Evolutionary conservation across 192 early-diverging fungal species (phyloP).

Genomic region (Coemansia guatemalensis): DNA sequence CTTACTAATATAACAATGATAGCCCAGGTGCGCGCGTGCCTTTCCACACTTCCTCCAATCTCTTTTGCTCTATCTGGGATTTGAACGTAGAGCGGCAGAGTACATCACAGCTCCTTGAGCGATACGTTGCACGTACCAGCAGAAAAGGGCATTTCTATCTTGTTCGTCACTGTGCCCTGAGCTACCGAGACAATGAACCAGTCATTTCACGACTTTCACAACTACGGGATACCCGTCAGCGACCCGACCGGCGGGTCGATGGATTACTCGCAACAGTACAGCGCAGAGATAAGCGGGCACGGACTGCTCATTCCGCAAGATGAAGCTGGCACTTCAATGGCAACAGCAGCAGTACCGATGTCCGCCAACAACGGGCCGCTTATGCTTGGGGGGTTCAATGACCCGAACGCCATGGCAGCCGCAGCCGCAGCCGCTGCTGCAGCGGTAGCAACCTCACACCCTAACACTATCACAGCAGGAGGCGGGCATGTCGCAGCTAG

Average conservation of each 20-base stretch:
- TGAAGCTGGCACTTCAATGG: slow-evolving; percentile 25
- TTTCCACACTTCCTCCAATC: background rate
- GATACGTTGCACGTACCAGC: background rate
- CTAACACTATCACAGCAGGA: slow-evolving; percentile 7
- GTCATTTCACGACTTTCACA: slow-evolving; percentile 52
- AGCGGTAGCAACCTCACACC: slow-evolving; percentile 21
- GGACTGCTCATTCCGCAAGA: slow-evolving; percentile 46
- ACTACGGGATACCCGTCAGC: slow-evolving; percentile 47
- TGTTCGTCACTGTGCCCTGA: background rate
- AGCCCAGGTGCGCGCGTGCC: background rate
- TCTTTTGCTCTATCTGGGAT: background rate
- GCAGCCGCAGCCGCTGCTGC: slow-evolving; percentile 43
- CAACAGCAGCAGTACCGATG: slow-evolving; percentile 26
- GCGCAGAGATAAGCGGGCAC: slow-evolving; percentile 37
- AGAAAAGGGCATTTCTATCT: background rate
- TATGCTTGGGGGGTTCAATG: slow-evolving; percentile 35
- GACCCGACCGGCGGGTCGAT: slow-evolving; percentile 34
- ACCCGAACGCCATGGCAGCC: slow-evolving; percentile 39
- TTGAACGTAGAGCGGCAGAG: background rate
- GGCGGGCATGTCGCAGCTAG: slow-evolving; percentile 4
- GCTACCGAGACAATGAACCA: slow-evolving; percentile 35
- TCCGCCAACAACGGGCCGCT: slow-evolving; percentile 30
- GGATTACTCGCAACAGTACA: slow-evolving; percentile 52
- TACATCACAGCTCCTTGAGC: background rate
- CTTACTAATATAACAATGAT: background rate